Evolutionary conservation across 345 rosid genomes (phyloP).

Genomic region (Ceriops zippeliana): DNA sequence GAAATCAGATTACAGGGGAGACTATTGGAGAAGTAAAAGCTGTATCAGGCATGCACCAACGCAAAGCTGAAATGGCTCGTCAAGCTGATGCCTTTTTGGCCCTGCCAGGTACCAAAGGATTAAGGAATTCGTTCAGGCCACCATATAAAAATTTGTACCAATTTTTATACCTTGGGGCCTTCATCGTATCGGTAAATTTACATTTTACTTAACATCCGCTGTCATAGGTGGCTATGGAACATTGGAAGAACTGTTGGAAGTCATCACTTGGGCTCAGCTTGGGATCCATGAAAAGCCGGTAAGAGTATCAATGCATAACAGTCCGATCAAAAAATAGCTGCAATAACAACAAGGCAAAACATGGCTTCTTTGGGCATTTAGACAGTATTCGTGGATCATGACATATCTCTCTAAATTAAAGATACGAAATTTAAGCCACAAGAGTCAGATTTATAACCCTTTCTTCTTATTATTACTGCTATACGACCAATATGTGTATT

Average conservation of each 20-base stretch:
- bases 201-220: background rate
- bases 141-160: too few species aligned
- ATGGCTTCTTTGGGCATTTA: too few species aligned
- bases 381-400: too few species aligned
- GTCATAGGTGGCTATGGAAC: slow-evolving; percentile 73
- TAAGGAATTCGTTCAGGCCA: background rate
- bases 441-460: too few species aligned
- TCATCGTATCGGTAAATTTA: too few species aligned
- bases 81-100: slow-evolving; percentile 80
- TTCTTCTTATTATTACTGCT: background rate
- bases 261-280: slow-evolving; percentile 78
- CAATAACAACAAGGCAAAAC: too few species aligned
- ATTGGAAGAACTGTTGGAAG: slow-evolving; percentile 67
- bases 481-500: background rate
- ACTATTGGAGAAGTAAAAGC: slow-evolving; percentile 64
- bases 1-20: slow-evolving; percentile 58
- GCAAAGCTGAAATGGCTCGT: slow-evolving; percentile 82
- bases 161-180: too few species aligned
- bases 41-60: slow-evolving; percentile 73
- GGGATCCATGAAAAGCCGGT: slow-evolving; percentile 80
- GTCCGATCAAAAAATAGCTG: background rate
- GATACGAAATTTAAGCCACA: too few species aligned
- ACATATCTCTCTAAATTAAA: too few species aligned
- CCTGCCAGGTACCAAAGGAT: slow-evolving; percentile 43
- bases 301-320: background rate